Evolutionary conservation across 139 green algal species (phyloP).

Genomic region (Ulvella scutata): DNA sequence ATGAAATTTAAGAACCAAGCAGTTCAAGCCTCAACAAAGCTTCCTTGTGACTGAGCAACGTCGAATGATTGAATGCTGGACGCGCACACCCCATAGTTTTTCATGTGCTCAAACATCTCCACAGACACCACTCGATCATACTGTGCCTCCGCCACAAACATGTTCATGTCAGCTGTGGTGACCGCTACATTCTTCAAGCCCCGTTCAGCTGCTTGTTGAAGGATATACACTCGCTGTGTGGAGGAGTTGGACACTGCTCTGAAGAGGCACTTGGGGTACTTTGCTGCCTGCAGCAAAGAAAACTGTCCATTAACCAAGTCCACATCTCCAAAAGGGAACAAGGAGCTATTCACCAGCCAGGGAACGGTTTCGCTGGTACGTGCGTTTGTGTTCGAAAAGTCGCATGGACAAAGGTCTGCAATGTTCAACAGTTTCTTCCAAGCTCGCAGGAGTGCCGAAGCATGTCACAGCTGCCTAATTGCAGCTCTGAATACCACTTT

Average conservation of each 20-base stretch:
- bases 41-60: too few relatives aligned
- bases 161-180: conserved; percentile 62
- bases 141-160: conserved; percentile 28
- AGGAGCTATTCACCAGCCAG: too few relatives aligned
- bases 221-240: conserved; percentile 72
- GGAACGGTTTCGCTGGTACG: too few relatives aligned
- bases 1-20: background rate
- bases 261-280: conserved; percentile 42
- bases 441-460: too few relatives aligned
- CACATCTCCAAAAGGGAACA: too few relatives aligned
- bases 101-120: conserved; percentile 98
- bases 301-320: too few relatives aligned
- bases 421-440: too few relatives aligned
- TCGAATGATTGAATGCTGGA: too few relatives aligned
- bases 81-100: too few relatives aligned
- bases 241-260: conserved; percentile 73
- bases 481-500: background rate
- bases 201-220: conserved; percentile 25
- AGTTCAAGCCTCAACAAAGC: background rate
- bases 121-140: conserved; percentile 86
- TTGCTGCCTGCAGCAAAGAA: conserved; percentile 8
- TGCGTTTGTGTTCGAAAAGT: too few relatives aligned
- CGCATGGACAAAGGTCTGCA: too few relatives aligned
- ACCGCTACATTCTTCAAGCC: conserved; percentile 69
- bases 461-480: conserved; percentile 7